Conservation (phyloP, 768 basidiomycete genomes). For the Pulveroboletus sp. region DNA sequence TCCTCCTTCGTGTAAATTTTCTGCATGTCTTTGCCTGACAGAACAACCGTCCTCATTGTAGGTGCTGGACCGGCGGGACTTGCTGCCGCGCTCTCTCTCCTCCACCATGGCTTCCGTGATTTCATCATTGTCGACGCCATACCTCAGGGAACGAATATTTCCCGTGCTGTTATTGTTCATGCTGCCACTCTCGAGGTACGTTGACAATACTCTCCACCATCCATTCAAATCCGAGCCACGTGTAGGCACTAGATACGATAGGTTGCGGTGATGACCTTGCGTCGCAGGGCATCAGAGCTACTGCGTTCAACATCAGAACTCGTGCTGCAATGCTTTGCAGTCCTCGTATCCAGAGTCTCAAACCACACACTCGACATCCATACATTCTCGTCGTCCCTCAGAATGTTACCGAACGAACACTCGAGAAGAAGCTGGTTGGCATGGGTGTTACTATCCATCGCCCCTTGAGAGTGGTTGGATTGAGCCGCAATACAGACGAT, state of each 20-base stretch:
- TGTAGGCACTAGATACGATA: no score
- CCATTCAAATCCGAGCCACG: no score
- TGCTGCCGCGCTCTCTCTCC: conserved; percentile 36
- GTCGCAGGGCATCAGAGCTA: no score
- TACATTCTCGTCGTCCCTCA: no score
- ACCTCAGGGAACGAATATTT: conserved; percentile 32
- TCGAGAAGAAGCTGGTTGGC: neutral
- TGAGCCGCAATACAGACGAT: conserved; percentile 30
- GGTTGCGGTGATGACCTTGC: no score
- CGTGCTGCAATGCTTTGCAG: no score
- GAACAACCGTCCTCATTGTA: no score
- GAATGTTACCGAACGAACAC: conserved; percentile 38
- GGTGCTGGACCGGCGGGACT: conserved; percentile 29
- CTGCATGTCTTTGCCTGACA: conserved; percentile 24
- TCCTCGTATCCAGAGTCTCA: conserved; percentile 34
- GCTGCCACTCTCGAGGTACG: conserved; percentile 9
- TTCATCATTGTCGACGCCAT: conserved; percentile 39
- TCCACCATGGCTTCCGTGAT: conserved; percentile 37
- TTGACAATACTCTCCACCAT: neutral
- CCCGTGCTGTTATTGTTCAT: conserved; percentile 25
- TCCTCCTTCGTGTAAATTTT: no score
- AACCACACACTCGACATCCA: conserved; percentile 42
- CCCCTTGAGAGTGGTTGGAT: conserved; percentile 36
- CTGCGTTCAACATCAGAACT: neutral
- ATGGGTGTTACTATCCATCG: conserved; percentile 32